Conservation (phyloP, 306 rosid species). For the Canavalia ensiformis region DNA sequence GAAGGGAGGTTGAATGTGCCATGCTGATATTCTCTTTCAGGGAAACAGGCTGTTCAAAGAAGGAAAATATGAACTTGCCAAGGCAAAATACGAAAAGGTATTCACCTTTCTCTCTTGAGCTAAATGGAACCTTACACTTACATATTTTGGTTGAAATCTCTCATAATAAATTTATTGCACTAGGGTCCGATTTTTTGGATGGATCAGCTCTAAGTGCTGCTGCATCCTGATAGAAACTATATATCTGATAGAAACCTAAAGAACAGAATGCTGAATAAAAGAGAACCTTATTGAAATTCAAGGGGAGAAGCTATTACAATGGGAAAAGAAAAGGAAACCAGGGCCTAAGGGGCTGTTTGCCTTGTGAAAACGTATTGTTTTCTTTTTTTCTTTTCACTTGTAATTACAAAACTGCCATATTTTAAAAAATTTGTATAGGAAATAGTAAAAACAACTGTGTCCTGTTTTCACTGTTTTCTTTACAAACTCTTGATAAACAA, state of each 20-base stretch:
- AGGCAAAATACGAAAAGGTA: slow-evolving; percentile 99
- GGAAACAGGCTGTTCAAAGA: slow-evolving; percentile 98
- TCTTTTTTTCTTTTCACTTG: too few relatives aligned
- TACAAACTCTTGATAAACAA: too few relatives aligned
- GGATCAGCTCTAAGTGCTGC: slow-evolving; percentile 14
- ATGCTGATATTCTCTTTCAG: slow-evolving; percentile 59
- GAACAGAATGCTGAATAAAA: too few relatives aligned
- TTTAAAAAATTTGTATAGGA: too few relatives aligned
- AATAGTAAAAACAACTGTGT: too few relatives aligned
- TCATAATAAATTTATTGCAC: slow-evolving; percentile 2
- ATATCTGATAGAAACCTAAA: neutral
- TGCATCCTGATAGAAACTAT: slow-evolving; percentile 15
- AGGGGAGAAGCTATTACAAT: too few relatives aligned
- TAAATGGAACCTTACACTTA: neutral
- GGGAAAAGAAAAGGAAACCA: too few relatives aligned
- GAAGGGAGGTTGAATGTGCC: slow-evolving; percentile 37
- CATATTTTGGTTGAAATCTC: slow-evolving; percentile 17
- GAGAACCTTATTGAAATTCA: too few relatives aligned
- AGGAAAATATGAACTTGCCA: slow-evolving; percentile 93
- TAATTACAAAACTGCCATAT: too few relatives aligned
- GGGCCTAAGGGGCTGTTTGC: too few relatives aligned
- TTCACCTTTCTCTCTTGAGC: slow-evolving; percentile 26
- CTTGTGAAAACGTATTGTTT: too few relatives aligned
- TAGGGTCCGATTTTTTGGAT: slow-evolving; percentile 25
- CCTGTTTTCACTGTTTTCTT: too few relatives aligned